Evolutionary conservation across 345 rosid genomes (phyloP).

Genomic region (Nasturtium officinale): DNA sequence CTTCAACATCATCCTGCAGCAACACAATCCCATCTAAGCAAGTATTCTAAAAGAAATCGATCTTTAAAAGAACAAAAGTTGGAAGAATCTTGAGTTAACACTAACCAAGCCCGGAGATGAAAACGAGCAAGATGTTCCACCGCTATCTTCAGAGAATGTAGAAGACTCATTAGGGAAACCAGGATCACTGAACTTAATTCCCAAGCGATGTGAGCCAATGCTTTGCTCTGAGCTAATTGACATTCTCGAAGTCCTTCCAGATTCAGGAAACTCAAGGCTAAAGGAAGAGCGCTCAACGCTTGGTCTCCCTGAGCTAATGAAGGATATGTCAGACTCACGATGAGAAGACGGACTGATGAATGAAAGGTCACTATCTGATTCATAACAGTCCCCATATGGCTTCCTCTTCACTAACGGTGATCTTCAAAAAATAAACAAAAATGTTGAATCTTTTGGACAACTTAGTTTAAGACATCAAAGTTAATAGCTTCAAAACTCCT

Average conservation of each 20-base stretch:
- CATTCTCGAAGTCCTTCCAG: constrained; percentile 47
- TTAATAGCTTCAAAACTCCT: background rate
- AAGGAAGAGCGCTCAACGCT: constrained; percentile 63
- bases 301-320: constrained; percentile 77
- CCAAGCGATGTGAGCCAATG: constrained; percentile 58
- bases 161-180: constrained; percentile 49
- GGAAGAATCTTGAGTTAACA: constrained; percentile 6
- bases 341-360: constrained; percentile 46
- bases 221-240: constrained; percentile 71
- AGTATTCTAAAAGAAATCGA: background rate
- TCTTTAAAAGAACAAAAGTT: background rate
- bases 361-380: constrained; percentile 71
- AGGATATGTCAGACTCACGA: constrained; percentile 71
- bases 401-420: constrained; percentile 51
- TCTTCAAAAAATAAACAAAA: constrained; percentile 40
- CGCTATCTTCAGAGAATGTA: constrained; percentile 60
- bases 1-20: constrained; percentile 77
- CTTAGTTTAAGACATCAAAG: background rate
- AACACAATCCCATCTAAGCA: constrained; percentile 13
- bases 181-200: constrained; percentile 50
- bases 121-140: constrained; percentile 53
- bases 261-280: constrained; percentile 57
- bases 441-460: constrained; percentile 5
- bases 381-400: constrained; percentile 51
- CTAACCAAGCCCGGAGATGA: constrained; percentile 65